Conservation (phyloP, 2,329 filamentous ascomycete genomes). For the Chalara sp. region DNA sequence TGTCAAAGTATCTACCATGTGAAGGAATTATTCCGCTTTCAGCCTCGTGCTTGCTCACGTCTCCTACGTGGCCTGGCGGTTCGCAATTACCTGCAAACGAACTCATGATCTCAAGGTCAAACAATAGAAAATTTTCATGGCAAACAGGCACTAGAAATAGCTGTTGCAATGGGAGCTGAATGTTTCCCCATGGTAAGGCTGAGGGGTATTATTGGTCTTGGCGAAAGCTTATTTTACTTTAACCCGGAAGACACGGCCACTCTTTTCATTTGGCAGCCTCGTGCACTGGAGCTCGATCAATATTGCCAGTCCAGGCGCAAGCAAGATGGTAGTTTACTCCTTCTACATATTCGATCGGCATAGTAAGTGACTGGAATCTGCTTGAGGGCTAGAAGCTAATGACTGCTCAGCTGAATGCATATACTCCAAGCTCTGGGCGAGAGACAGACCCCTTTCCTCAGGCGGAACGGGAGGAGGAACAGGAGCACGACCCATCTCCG, state of each 20-base stretch:
- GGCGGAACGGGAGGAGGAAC: constrained; percentile 29
- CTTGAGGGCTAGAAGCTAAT: constrained; percentile 4
- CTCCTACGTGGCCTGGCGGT: constrained; percentile 15
- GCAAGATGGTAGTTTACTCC: constrained; percentile 81
- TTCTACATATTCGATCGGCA: constrained; percentile 99
- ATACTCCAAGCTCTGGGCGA: constrained; percentile 78
- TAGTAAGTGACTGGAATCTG: constrained; percentile 59
- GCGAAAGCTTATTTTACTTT: constrained; percentile 16
- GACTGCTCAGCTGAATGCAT: constrained; percentile 78
- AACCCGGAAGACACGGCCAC: neutral
- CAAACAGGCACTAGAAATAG: no score
- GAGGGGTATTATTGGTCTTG: neutral
- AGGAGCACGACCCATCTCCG: constrained; percentile 40
- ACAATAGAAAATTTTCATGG: no score
- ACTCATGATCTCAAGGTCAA: constrained; percentile 11
- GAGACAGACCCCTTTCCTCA: constrained; percentile 22
- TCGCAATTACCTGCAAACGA: constrained; percentile 8
- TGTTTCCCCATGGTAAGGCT: no score
- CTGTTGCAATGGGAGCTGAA: no score
- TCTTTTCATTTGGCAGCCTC: neutral
- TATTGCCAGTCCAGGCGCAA: neutral
- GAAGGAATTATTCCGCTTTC: constrained; percentile 36
- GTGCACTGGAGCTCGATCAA: neutral
- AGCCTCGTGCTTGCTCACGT: constrained; percentile 20
- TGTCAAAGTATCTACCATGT: constrained; percentile 33